Evolutionary conservation across 2,329 filamentous ascomycete genomes (phyloP).

Genomic region (Penicillium sp.): DNA sequence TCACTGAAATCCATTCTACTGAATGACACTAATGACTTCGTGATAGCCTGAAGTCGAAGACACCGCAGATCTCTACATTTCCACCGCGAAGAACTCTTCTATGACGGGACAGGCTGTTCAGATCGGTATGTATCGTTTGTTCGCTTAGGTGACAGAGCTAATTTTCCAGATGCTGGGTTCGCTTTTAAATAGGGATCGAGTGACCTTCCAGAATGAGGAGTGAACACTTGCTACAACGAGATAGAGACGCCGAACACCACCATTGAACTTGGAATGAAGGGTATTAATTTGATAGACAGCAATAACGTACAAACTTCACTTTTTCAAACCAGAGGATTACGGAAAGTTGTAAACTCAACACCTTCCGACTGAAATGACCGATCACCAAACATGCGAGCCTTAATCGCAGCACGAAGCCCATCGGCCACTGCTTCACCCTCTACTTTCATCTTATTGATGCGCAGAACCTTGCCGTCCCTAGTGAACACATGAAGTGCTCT

Average conservation of each 20-base stretch:
- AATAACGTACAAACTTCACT: constrained; percentile 14
- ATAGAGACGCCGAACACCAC: neutral
- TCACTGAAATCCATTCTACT: neutral
- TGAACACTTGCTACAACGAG: neutral
- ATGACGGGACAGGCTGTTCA: constrained; percentile 47
- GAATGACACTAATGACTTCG: neutral
- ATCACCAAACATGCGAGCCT: constrained; percentile 39
- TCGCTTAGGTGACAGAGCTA: constrained; percentile 6
- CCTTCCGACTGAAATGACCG: constrained; percentile 26
- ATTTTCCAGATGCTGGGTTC: constrained; percentile 33
- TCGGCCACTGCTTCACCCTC: constrained; percentile 38
- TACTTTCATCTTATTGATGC: constrained; percentile 40
- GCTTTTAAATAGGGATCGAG: constrained; percentile 17
- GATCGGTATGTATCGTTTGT: constrained; percentile 33
- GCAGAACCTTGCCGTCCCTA: constrained; percentile 34
- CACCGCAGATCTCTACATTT: constrained; percentile 40
- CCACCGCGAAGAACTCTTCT: constrained; percentile 45
- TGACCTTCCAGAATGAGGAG: neutral
- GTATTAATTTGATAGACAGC: constrained; percentile 21
- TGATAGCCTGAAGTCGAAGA: constrained; percentile 43
- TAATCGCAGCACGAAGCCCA: constrained; percentile 38
- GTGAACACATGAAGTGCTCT: constrained; percentile 39
- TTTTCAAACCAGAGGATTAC: constrained; percentile 32
- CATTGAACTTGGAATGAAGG: neutral
- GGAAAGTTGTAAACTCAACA: constrained; percentile 31